phyloP scores from a whole-genome alignment of 176 grass and related monocot species.

The Echinochloa phyllopogon region DNA sequence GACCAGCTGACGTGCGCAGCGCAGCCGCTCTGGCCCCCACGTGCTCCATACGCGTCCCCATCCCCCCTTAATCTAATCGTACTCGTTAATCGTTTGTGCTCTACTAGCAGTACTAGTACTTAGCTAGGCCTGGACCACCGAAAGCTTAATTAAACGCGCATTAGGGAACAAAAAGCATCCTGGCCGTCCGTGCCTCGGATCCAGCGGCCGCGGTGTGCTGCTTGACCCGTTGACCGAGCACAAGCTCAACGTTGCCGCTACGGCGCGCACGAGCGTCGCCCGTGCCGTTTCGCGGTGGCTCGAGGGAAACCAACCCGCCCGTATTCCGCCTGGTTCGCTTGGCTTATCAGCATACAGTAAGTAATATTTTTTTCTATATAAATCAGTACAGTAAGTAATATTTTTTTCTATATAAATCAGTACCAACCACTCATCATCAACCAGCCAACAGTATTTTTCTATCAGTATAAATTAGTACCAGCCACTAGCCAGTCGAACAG shows the following conservation, averaged over 20 bases:
- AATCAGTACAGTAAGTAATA: too few relatives aligned
- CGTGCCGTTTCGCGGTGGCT: not conserved
- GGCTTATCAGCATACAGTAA: too few relatives aligned
- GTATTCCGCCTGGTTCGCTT: too few relatives aligned
- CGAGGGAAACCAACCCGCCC: too few relatives aligned
- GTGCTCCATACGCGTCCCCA: not conserved
- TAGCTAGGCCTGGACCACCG: not conserved
- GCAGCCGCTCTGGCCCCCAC: not conserved
- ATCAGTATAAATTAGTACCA: too few relatives aligned
- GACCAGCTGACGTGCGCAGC: slow-evolving; percentile 12
- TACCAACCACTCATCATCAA: too few relatives aligned
- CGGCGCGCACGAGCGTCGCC: not conserved
- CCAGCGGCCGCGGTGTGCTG: not conserved
- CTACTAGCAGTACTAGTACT: not conserved
- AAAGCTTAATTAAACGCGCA: slow-evolving; percentile 35
- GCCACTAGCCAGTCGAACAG: too few relatives aligned
- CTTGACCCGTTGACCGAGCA: not conserved
- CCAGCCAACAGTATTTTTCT: too few relatives aligned
- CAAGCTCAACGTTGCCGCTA: not conserved
- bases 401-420: too few relatives aligned
- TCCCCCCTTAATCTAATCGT: not conserved
- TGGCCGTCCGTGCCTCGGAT: slow-evolving; percentile 1
- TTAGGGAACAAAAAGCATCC: not conserved
- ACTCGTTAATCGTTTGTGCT: not conserved
- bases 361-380: too few relatives aligned